These are phyloP conservation scores for Talaromyces sp. DNA, from an alignment of 2,329 filamentous ascomycete genomes.

Conservation along the genomic window DNA sequence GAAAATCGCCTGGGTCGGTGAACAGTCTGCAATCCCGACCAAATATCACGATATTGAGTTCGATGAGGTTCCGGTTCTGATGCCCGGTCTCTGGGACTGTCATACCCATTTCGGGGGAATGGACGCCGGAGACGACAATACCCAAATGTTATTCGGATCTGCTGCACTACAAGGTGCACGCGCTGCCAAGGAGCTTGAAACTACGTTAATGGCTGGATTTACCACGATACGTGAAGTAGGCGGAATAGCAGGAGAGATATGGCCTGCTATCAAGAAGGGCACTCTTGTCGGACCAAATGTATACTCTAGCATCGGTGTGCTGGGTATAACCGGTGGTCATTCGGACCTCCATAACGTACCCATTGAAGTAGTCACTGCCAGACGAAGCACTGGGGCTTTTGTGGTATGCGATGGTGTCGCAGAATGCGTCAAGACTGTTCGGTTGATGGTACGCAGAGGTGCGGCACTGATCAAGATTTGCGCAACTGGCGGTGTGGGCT, in stretches of 20 bases:
- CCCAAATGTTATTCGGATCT: constrained; percentile 23
- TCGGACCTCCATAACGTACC: constrained; percentile 47
- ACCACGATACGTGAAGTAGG: constrained; percentile 53
- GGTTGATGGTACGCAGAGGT: constrained; percentile 47
- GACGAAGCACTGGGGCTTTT: constrained; percentile 34
- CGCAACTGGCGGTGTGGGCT: constrained; percentile 48
- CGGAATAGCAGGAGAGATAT: constrained; percentile 49
- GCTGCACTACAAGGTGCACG: constrained; percentile 43
- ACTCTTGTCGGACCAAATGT: constrained; percentile 50
- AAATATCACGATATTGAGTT: constrained; percentile 33
- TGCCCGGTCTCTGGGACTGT: constrained; percentile 57
- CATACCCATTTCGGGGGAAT: constrained; percentile 52
- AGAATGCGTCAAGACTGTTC: constrained; percentile 47
- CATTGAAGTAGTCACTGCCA: constrained; percentile 34
- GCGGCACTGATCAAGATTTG: constrained; percentile 52
- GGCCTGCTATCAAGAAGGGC: constrained; percentile 46
- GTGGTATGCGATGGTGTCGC: constrained; percentile 49
- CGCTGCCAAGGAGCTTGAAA: constrained; percentile 42
- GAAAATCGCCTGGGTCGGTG: constrained; percentile 45
- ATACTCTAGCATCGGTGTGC: constrained; percentile 46
- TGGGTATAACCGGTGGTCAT: constrained; percentile 53
- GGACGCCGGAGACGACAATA: constrained; percentile 24
- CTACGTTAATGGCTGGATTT: constrained; percentile 50
- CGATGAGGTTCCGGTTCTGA: constrained; percentile 44
- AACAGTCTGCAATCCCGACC: constrained; percentile 30